Conservation (phyloP, 2,329 filamentous ascomycete genomes). For the Cordyceps fumosorosea region DNA sequence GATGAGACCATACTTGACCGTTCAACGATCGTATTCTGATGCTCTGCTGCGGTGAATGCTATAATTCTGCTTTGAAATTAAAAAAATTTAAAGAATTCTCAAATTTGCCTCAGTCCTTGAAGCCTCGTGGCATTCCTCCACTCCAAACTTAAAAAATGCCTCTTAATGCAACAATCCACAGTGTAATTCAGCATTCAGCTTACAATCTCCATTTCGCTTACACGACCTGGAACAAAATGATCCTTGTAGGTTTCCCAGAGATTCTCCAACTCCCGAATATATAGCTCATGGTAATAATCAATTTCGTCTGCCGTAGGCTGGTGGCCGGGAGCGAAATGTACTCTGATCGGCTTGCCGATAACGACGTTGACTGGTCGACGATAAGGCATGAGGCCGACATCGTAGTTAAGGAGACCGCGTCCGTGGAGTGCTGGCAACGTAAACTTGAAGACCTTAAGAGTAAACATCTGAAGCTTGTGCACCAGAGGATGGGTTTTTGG, state of each 20-base stretch:
- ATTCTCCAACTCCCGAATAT: slow-evolving; percentile 66
- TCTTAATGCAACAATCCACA: neutral
- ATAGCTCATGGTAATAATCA: slow-evolving; percentile 70
- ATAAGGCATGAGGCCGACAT: slow-evolving; percentile 94
- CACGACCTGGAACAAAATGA: slow-evolving; percentile 57
- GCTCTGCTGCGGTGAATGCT: neutral
- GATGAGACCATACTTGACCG: neutral
- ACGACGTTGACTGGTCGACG: slow-evolving; percentile 82
- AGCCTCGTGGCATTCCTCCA: neutral
- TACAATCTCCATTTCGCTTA: slow-evolving; percentile 57
- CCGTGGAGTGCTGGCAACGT: slow-evolving; percentile 89
- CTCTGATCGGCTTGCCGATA: slow-evolving; percentile 71
- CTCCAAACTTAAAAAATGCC: neutral
- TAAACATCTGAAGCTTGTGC: slow-evolving; percentile 72
- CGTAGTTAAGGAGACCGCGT: slow-evolving; percentile 92
- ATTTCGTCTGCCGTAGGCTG: slow-evolving; percentile 70
- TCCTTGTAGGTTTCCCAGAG: slow-evolving; percentile 77
- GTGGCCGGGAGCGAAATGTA: slow-evolving; percentile 47
- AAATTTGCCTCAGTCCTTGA: neutral
- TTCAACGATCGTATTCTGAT: neutral
- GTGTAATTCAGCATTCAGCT: neutral
- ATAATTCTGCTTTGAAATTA: neutral
- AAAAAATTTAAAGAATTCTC: neutral
- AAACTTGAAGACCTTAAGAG: slow-evolving; percentile 85
- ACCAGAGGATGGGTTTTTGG: slow-evolving; percentile 71